Conservation (phyloP, 2,329 filamentous ascomycete species). For the Zymoseptoria crescenta region DNA sequence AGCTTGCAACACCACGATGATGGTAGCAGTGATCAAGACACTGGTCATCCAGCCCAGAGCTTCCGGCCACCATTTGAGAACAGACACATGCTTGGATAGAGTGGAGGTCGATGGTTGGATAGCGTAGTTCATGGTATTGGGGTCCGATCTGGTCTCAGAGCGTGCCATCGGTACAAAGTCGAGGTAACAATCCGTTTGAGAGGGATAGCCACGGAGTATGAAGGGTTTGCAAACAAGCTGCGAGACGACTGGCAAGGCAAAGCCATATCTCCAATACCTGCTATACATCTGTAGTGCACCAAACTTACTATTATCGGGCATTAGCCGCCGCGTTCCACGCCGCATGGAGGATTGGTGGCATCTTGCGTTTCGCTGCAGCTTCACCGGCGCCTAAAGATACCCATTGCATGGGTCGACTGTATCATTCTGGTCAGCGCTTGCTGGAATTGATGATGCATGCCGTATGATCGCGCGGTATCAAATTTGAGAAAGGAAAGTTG, state of each 20-base stretch:
- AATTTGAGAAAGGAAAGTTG: too few relatives aligned
- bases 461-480: too few relatives aligned
- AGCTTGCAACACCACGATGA: neutral
- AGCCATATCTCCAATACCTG: neutral
- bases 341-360: neutral
- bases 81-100: neutral
- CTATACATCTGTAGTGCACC: neutral
- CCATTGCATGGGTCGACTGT: too few relatives aligned
- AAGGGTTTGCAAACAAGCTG: neutral
- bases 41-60: neutral
- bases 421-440: too few relatives aligned
- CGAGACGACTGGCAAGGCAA: neutral
- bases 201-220: neutral
- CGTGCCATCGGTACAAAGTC: neutral
- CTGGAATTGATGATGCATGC: too few relatives aligned
- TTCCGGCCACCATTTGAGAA: neutral
- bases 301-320: neutral
- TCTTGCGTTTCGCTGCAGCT: neutral
- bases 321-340: neutral
- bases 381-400: neutral
- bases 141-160: neutral
- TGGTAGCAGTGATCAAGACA: neutral
- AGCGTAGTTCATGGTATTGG: neutral
- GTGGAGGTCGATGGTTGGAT: neutral
- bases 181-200: neutral